Evolutionary conservation across 2,329 filamentous ascomycete genomes (phyloP).

Genomic region (Pyrenophora seminiperda): DNA sequence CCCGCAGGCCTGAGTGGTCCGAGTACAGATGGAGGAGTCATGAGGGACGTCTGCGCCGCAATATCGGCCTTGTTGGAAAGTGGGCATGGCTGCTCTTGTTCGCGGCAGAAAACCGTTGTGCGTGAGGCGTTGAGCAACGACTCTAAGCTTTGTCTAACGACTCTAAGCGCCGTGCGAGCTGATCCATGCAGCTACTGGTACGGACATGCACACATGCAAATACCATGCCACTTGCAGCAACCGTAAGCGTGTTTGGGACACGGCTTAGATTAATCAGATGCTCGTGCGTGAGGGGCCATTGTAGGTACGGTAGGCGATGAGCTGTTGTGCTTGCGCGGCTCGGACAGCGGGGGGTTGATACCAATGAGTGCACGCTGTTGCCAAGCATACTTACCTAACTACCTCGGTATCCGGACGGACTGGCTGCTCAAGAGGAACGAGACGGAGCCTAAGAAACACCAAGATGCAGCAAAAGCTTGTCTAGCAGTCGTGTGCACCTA

Average conservation of each 20-base stretch:
- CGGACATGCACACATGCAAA: conserved; percentile 3
- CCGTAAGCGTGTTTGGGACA: conserved; percentile 1
- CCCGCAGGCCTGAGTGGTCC: conserved; percentile 9
- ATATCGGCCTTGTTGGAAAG: conserved; percentile 9
- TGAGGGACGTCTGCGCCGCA: conserved; percentile 12
- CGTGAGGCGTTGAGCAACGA: conserved; percentile 10
- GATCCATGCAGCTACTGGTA: conserved; percentile 10
- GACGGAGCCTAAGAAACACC: conserved; percentile 8
- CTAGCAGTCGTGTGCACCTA: conserved; percentile 3
- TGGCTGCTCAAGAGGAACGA: conserved; percentile 7
- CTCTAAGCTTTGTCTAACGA: conserved; percentile 17
- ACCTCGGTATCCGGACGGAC: neutral
- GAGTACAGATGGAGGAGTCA: neutral
- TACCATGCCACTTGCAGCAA: conserved; percentile 7
- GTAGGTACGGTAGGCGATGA: conserved; percentile 13
- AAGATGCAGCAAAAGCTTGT: conserved; percentile 11
- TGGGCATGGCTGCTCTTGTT: conserved; percentile 12
- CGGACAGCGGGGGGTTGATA: conserved; percentile 6
- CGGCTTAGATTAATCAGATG: conserved; percentile 11
- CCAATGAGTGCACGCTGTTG: neutral
- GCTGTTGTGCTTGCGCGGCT: conserved; percentile 7
- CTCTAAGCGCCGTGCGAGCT: conserved; percentile 13
- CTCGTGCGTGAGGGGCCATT: conserved; percentile 9
- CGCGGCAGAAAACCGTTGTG: conserved; percentile 8
- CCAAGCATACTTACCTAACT: too few species aligned